Evolutionary conservation across 2,329 filamentous ascomycete species (phyloP), one percentile per base, ranked within the genome.

Genomic region (Westerdykella sp.): DNA sequence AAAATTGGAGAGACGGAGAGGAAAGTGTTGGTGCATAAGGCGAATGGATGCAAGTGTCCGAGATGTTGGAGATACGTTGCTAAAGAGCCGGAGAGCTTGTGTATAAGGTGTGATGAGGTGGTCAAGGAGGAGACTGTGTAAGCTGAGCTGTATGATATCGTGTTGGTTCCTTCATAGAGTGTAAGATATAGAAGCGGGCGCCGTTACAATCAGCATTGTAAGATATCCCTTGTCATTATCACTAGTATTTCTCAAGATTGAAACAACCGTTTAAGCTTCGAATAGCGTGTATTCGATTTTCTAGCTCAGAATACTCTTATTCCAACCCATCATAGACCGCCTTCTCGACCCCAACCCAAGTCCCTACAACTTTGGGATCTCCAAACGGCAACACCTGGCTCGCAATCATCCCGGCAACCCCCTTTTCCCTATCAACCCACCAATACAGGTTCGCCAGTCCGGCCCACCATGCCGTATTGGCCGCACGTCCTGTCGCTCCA

Each of bases 21-120:
- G 47, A 44, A 2, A 48, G 60, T 71, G 5, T 34, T 66, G n/a
- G 48, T 46, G 15, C 47, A 65, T 38, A 68, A 75, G 9, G 75
- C 81, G 0, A 63, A 64, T 12, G 66, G 70, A 11, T 69, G 74
- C 37, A 98, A 97, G 66, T 98, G 93, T 63, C 75, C 79, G 1
- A 76, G 93, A 40, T 98, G 93, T 69, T 98, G 93, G 93, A 80
- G 85, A 48, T 95, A 87, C 65, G 75, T 85, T 18, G 82, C 85
- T n/a, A 72, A 77, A n/a, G 68, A 69, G 38, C 75, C 83, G 53
- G 80, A 85, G 14, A 65, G 71, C 32, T 69, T 95, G 14, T 97
- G 91, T 66, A 68, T 66, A 39, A 74, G 88, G 59, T 97, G 91
- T 63, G 80, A 83, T 23, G 76, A 79, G 11, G 79, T 84, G 30